Evolutionary conservation across 129 eudicot genomes (phyloP).

Genomic region (Gnaphalium uliginosum): DNA sequence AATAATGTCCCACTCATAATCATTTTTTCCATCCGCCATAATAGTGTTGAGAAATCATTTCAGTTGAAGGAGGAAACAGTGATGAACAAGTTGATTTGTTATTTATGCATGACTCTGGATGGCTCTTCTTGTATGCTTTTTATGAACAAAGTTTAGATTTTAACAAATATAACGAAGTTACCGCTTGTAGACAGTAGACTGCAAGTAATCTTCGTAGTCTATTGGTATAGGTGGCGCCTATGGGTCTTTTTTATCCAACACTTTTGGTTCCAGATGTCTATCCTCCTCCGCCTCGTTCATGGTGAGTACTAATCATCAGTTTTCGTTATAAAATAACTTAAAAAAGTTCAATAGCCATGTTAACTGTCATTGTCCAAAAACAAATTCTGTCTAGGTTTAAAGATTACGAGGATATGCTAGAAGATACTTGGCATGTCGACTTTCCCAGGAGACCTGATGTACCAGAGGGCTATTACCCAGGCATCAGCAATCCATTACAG

Average conservation of each 20-base stretch:
- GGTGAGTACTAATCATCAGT: constrained; percentile 44
- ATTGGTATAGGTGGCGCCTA: constrained; percentile 78
- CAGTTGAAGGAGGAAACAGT: background rate
- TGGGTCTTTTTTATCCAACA: constrained; percentile 91
- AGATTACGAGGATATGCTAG: constrained; percentile 94
- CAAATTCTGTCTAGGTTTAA: constrained; percentile 60
- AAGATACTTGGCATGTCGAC: constrained; percentile 81
- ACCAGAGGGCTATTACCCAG: constrained; percentile 68
- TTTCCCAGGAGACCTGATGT: constrained; percentile 63
- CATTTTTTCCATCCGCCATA: background rate
- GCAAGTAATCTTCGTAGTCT: constrained; percentile 14
- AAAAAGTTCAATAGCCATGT: constrained; percentile 1
- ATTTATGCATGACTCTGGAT: background rate
- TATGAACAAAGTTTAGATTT: background rate
- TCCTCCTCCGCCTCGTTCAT: constrained; percentile 94
- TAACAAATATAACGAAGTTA: background rate
- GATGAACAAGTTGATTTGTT: background rate
- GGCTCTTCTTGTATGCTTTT: background rate
- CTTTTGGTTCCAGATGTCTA: constrained; percentile 98
- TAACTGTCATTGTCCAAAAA: constrained; percentile 2
- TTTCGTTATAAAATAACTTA: background rate
- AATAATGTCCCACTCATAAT: background rate
- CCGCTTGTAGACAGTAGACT: constrained; percentile 13
- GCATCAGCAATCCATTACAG: constrained; percentile 53
- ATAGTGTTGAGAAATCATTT: constrained; percentile 3